phyloP scores from a whole-genome alignment of 352 stramenopile genomes.

The Globisporangium barbulae region DNA sequence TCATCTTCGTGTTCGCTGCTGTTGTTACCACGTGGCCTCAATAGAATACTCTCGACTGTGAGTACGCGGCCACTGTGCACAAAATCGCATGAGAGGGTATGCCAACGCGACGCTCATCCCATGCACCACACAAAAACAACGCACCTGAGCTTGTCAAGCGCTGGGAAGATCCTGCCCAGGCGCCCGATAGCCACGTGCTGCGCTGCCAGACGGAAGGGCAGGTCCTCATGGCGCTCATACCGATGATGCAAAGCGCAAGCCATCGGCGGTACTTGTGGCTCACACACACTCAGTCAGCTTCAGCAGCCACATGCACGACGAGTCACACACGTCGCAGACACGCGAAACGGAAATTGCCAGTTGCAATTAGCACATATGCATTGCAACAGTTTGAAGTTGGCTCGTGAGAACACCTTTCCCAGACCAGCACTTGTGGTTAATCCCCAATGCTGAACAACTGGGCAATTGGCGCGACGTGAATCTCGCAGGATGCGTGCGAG shows the following conservation, averaged over 20 bases:
- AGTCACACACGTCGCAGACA: no score
- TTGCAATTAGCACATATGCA: no score
- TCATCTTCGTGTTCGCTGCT: not conserved
- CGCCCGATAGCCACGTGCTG: slow-evolving; percentile 30
- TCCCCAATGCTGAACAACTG: no score
- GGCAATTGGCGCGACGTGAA: no score
- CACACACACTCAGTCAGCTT: no score
- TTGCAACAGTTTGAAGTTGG: no score
- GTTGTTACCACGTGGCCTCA: not conserved
- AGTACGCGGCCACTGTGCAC: slow-evolving; percentile 11
- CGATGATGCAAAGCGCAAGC: not conserved
- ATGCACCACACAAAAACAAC: not conserved
- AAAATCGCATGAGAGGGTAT: no score
- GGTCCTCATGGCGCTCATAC: not conserved
- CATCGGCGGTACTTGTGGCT: not conserved
- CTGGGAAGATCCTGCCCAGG: slow-evolving; percentile 35
- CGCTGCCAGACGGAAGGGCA: slow-evolving; percentile 23
- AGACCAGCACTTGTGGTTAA: no score
- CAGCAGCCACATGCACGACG: no score
- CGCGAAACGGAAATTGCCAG: no score
- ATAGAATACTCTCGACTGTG: slow-evolving; percentile 12
- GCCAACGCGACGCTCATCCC: not conserved
- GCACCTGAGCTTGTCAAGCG: slow-evolving; percentile 29
- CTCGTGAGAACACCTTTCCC: no score
- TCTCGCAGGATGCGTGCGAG: no score